These are phyloP conservation scores for Leccinum fuscescens DNA, from an alignment of 1,284 basidiomycete species.

Conservation along the genomic window DNA sequence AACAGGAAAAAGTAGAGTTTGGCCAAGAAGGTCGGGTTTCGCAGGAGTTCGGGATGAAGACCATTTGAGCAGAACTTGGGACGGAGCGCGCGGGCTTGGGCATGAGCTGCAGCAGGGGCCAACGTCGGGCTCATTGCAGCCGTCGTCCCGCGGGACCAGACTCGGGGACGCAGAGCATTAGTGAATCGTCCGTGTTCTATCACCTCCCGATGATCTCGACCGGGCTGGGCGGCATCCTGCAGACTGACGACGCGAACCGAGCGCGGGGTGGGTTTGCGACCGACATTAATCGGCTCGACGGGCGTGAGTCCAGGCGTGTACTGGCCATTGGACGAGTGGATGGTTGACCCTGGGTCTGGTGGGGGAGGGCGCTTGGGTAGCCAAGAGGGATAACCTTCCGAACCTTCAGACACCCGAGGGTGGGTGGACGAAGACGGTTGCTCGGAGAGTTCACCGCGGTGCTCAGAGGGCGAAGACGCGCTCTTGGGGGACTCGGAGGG, in stretches of 20 bases:
- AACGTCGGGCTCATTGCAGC: slow-evolving; percentile 48
- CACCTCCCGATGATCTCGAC: slow-evolving; percentile 42
- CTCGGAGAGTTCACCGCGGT: slow-evolving; percentile 32
- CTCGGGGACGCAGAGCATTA: slow-evolving; percentile 38
- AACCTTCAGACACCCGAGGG: slow-evolving; percentile 44
- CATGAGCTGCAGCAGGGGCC: slow-evolving; percentile 38
- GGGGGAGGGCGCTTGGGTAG: slow-evolving; percentile 74
- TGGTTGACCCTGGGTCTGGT: slow-evolving; percentile 68
- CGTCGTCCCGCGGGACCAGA: slow-evolving; percentile 62
- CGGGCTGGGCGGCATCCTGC: slow-evolving; percentile 44
- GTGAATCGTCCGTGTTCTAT: slow-evolving; percentile 51
- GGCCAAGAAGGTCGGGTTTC: slow-evolving; percentile 54
- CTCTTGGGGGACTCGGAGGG: slow-evolving; percentile 37
- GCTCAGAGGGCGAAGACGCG: slow-evolving; percentile 29
- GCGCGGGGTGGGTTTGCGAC: slow-evolving; percentile 71
- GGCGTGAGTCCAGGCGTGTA: slow-evolving; percentile 41
- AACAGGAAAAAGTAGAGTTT: slow-evolving; percentile 64
- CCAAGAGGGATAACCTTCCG: slow-evolving; percentile 78
- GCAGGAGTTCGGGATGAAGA: slow-evolving; percentile 63
- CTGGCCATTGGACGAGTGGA: slow-evolving; percentile 54
- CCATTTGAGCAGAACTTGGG: slow-evolving; percentile 65
- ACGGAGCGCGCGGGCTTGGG: slow-evolving; percentile 40
- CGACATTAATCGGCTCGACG: slow-evolving; percentile 47
- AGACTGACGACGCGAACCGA: slow-evolving; percentile 75
- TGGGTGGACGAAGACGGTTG: slow-evolving; percentile 38